Base-by-base conservation (phyloP, 192 early-diverging fungal species). In the Geosiphon pyriformis region DNA sequence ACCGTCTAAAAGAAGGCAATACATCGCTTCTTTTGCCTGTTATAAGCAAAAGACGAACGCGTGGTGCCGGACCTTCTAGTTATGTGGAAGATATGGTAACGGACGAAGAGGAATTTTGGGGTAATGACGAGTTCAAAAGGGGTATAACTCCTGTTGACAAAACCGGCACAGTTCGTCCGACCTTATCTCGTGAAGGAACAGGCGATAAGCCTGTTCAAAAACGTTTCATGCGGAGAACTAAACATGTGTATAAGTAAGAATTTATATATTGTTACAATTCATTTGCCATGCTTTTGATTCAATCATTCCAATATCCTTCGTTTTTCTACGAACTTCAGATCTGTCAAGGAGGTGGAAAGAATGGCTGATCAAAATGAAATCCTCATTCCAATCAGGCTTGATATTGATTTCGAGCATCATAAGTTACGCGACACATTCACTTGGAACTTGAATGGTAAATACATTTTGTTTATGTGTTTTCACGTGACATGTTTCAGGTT, bases 361-460 rank as follows among this genome's bases (percentile, higher is more conserved):
- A 75, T 83, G 47, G 85, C 90, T 4, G 81, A 86, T 50, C 78
- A 82, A 54, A 81, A 85, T 17, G 94, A 93, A 72, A 72, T 82
- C 15, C 71, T 96, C 15, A 90, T 96, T 0, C 94, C 94, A 6
- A 94, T 97, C 31, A 80, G 91, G 11, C 72, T 97, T n/a, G 93
- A 97, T 70, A 72, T 95, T 74, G 94, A 97, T 74, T 69, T 91
- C 0, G 91, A 93, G 47, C 91, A 91, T 42, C 78, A 88, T 60
- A 90, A 90, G 51, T 72, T 95, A 56, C 82, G 92, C 27, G 94
- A 97, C 64, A 81, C 87, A 18, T 97, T 97, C 74, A 84, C 88
- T 25, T 97, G 94, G 94, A 97, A 97, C 67, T 80, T 93, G 57
- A 88, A 94, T 68, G 88, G 87, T 88, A 73, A 26, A 53, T 59